These are phyloP conservation scores for Backusella psychrophila DNA, from an alignment of 192 early-diverging fungal species.

Conservation along the genomic window DNA sequence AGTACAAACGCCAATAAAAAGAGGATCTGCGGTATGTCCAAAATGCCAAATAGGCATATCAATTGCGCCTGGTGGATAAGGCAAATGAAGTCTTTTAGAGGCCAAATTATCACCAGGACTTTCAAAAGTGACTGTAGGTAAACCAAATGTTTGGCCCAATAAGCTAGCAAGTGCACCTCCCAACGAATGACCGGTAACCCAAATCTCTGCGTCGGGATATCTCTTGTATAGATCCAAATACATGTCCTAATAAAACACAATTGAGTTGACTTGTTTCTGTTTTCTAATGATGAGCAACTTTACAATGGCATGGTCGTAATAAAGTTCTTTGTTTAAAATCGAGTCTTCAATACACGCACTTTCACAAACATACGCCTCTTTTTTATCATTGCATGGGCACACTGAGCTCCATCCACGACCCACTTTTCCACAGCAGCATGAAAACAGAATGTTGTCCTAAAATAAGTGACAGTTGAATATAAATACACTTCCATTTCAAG, in stretches of 20 bases:
- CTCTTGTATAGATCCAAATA: conserved; percentile 56
- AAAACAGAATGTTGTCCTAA: conserved; percentile 92
- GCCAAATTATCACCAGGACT: conserved; percentile 81
- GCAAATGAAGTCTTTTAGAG: conserved; percentile 78
- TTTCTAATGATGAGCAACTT: background rate
- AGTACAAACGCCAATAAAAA: conserved; percentile 84
- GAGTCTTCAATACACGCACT: conserved; percentile 58
- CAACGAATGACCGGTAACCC: conserved; percentile 88
- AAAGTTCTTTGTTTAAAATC: conserved; percentile 59
- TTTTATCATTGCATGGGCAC: conserved; percentile 73
- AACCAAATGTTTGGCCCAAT: conserved; percentile 78
- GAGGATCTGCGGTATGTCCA: conserved; percentile 89
- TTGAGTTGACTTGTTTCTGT: background rate
- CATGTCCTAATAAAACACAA: conserved; percentile 52
- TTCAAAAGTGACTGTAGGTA: conserved; percentile 83
- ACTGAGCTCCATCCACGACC: conserved; percentile 79
- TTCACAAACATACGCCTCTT: conserved; percentile 52
- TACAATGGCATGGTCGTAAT: conserved; percentile 66
- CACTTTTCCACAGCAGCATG: conserved; percentile 92
- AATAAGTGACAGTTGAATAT: background rate
- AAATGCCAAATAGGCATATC: conserved; percentile 87
- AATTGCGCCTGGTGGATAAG: conserved; percentile 51
- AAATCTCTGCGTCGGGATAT: conserved; percentile 71
- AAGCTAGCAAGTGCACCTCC: conserved; percentile 75
- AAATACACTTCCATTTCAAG: too few relatives aligned